Percentiles rank a stretch among this genome's conserved stretches.
These are phyloP conservation scores for Ambrosia artemisiifolia DNA, from an alignment of 129 eudicot species.

Conservation along the genomic window DNA sequence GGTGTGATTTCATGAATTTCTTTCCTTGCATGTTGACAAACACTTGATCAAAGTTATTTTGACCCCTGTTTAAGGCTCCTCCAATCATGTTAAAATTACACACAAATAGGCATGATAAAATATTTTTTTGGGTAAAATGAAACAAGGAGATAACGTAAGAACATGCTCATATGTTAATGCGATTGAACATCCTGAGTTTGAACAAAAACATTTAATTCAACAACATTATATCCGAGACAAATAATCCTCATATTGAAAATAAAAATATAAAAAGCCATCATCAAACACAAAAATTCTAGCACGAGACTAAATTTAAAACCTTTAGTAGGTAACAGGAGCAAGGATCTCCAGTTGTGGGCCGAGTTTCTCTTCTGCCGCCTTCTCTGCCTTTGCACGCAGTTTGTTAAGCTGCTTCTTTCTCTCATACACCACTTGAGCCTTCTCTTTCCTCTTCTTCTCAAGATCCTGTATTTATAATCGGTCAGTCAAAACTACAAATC, in stretches of 20 bases:
- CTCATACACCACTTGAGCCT: constrained; percentile 59
- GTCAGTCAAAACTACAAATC: background rate
- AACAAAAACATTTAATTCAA: constrained; percentile 16
- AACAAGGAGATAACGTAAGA: background rate
- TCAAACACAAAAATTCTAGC: constrained; percentile 33
- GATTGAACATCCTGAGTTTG: background rate
- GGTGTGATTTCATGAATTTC: too few relatives aligned
- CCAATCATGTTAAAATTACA: too few relatives aligned
- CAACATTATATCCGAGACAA: constrained; percentile 11
- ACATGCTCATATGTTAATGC: background rate
- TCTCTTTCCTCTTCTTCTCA: constrained; percentile 78
- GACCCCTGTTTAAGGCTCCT: too few relatives aligned
- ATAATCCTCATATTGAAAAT: constrained; percentile 15
- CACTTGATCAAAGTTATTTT: too few relatives aligned
- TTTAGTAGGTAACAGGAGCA: constrained; percentile 60
- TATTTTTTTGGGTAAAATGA: background rate
- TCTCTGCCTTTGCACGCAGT: constrained; percentile 59
- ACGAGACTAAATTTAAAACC: constrained; percentile 14
- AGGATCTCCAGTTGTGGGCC: constrained; percentile 55
- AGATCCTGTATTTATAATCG: constrained; percentile 43
- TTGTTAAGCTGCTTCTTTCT: constrained; percentile 70
- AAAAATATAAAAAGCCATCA: constrained; percentile 6
- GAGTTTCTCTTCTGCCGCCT: constrained; percentile 63
- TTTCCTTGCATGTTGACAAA: too few relatives aligned
- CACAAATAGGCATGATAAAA: background rate